phyloP scores from a whole-genome alignment of 2,329 filamentous ascomycete genomes.

The Raffaelea arxii region DNA sequence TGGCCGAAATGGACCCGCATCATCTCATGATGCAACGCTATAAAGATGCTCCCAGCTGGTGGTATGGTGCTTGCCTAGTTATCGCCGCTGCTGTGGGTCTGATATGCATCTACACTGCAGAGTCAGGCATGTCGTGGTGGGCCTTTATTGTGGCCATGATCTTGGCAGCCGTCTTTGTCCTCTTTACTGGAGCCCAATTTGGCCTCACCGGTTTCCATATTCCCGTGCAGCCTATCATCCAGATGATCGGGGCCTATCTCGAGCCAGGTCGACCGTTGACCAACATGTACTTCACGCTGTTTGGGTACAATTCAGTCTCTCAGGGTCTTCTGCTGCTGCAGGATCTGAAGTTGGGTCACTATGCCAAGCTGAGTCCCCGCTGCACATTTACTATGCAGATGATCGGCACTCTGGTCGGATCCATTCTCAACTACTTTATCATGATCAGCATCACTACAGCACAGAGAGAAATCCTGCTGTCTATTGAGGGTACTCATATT shows the following conservation, averaged over 20 bases:
- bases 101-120: slow-evolving; percentile 24
- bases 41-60: slow-evolving; percentile 12
- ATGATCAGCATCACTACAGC: slow-evolving; percentile 26
- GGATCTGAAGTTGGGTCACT: slow-evolving; percentile 28
- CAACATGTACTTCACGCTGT: slow-evolving; percentile 34
- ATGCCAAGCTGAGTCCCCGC: slow-evolving; percentile 27
- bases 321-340: slow-evolving; percentile 23
- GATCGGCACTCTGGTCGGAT: slow-evolving; percentile 23
- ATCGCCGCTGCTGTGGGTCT: slow-evolving; percentile 26
- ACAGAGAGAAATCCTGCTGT: slow-evolving; percentile 23
- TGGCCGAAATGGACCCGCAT: slow-evolving; percentile 20
- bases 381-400: slow-evolving; percentile 34
- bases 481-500: slow-evolving; percentile 27
- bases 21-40: slow-evolving; percentile 12
- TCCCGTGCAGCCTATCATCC: slow-evolving; percentile 16
- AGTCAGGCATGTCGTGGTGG: slow-evolving; percentile 29
- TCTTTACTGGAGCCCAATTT: slow-evolving; percentile 29
- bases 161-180: slow-evolving; percentile 20
- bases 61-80: slow-evolving; percentile 19
- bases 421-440: slow-evolving; percentile 37
- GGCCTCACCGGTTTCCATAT: slow-evolving; percentile 30
- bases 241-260: slow-evolving; percentile 32
- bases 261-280: slow-evolving; percentile 27
- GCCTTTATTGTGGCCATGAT: slow-evolving; percentile 29
- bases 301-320: slow-evolving; percentile 21